Base-by-base conservation (phyloP, 225 moss, liverwort and hornwort genomes). In the Straminergon stramineum region DNA sequence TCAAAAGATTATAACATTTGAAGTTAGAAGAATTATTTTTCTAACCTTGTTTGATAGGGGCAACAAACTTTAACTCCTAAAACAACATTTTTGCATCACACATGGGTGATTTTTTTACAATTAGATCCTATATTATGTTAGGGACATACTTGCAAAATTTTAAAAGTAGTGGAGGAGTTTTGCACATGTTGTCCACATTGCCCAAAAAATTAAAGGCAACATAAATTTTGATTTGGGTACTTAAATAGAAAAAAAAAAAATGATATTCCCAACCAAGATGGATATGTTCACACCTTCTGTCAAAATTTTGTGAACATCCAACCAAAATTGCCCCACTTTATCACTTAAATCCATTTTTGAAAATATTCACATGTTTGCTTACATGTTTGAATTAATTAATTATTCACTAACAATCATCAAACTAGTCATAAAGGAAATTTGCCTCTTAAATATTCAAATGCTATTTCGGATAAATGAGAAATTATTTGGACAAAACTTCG, bases 21-120 rank as follows among this genome's bases (percentile, higher is more conserved):
- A 56, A 56, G 17, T 56, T 56, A 56, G 56, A 56, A 56, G 56
- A 56, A 56, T 5, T 5, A 17, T 56, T 64, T 32, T 63, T 32
- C 0, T 17, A 3, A 10, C 10, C 3, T 34, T 65, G 5, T 2
- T 1, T 0, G 0, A 32, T 3, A 65, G 1, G 17, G 9, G 7
- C 32, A 32, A 32, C 1, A 32, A 3, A 63, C 63, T 63, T 30
- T 30, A 8, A 31, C 10, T 18, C 66, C 2, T 34, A n/a, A n/a
- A n/a, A 16, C 3, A 18, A 30, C 34, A 18, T 17, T 66, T 66
- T 66, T 65, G 9, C 10, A 34, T 3, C 10, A 18, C 1, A 17
- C 1, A 5, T 17, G 5, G 55, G 0, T 5, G 0, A 0, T 16
- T 4, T 18, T 65, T 18, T 18, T 16, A 34, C 2, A 17, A 8